These are phyloP conservation scores for Stipa capillata DNA, from an alignment of 176 grass and related monocot species.

Conservation along the genomic window DNA sequence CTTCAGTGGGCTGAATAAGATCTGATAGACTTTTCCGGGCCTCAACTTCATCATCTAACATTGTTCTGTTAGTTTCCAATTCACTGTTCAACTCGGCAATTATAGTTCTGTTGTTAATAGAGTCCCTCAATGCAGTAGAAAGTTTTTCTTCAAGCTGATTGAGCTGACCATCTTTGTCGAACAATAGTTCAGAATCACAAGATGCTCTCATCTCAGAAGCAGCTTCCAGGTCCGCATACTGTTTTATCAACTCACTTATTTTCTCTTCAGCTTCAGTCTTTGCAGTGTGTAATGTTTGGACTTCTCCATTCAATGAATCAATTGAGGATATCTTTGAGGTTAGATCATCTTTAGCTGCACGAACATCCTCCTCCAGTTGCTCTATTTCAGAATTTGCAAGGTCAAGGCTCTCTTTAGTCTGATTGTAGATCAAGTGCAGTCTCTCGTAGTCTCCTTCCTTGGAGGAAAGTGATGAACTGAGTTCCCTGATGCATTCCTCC, in stretches of 20 bases:
- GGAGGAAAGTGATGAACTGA: constrained; percentile 46
- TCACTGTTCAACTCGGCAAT: constrained; percentile 58
- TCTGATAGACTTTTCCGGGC: constrained; percentile 47
- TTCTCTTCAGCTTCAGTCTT: constrained; percentile 50
- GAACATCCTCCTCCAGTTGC: constrained; percentile 58
- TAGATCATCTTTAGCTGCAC: constrained; percentile 56
- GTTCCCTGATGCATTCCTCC: constrained; percentile 50
- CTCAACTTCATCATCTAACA: constrained; percentile 55
- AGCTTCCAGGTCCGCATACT: constrained; percentile 50
- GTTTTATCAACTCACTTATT: constrained; percentile 42
- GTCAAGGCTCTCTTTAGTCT: constrained; percentile 46
- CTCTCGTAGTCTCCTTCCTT: constrained; percentile 63
- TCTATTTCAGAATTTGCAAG: constrained; percentile 60
- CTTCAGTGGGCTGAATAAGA: constrained; percentile 51
- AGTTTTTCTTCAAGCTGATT: constrained; percentile 69
- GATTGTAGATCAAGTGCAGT: constrained; percentile 42
- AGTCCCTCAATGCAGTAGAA: constrained; percentile 47
- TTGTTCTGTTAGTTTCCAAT: constrained; percentile 41
- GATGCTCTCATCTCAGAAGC: constrained; percentile 57
- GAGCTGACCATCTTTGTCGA: constrained; percentile 54
- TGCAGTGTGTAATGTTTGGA: constrained; percentile 35
- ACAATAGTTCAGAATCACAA: constrained; percentile 52
- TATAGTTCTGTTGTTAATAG: constrained; percentile 30
- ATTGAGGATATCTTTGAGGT: constrained; percentile 48
- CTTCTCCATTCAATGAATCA: constrained; percentile 61